Evolutionary conservation across 2,329 filamentous ascomycete genomes (phyloP).

Genomic region (Pyrenophora tritici-repentis): DNA sequence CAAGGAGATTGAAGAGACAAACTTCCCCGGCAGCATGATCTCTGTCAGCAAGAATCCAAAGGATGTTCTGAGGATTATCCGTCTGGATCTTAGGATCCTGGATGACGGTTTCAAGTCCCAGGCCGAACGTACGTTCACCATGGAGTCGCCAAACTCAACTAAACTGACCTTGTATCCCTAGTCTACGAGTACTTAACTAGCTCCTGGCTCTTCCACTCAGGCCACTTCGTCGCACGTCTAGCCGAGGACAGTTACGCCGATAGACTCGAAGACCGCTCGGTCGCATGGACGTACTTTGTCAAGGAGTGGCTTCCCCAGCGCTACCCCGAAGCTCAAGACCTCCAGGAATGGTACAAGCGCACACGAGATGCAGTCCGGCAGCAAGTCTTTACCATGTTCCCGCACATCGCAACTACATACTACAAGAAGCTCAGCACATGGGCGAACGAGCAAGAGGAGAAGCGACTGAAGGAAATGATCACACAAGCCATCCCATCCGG

Average conservation of each 20-base stretch:
- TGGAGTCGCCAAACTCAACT: not conserved
- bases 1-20: conserved; percentile 29
- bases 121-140: conserved; percentile 25
- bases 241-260: conserved; percentile 25
- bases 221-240: conserved; percentile 27
- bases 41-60: conserved; percentile 27
- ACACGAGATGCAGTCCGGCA: conserved; percentile 22
- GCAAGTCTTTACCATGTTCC: conserved; percentile 32
- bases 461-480: conserved; percentile 18
- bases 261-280: conserved; percentile 21
- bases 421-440: conserved; percentile 24
- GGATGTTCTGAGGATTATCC: conserved; percentile 24
- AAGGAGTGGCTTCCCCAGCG: conserved; percentile 28
- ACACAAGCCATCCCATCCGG: conserved; percentile 22
- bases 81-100: conserved; percentile 27
- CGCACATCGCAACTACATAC: conserved; percentile 19
- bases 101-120: conserved; percentile 20
- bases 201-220: conserved; percentile 34
- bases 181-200: conserved; percentile 29
- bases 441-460: not conserved
- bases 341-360: conserved; percentile 26
- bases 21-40: conserved; percentile 28
- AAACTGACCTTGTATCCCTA: not conserved
- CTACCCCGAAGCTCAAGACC: conserved; percentile 10
- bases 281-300: conserved; percentile 28